Base-by-base conservation (phyloP, 1,139 yeast species). In the Yamadazyma dushanensis region DNA sequence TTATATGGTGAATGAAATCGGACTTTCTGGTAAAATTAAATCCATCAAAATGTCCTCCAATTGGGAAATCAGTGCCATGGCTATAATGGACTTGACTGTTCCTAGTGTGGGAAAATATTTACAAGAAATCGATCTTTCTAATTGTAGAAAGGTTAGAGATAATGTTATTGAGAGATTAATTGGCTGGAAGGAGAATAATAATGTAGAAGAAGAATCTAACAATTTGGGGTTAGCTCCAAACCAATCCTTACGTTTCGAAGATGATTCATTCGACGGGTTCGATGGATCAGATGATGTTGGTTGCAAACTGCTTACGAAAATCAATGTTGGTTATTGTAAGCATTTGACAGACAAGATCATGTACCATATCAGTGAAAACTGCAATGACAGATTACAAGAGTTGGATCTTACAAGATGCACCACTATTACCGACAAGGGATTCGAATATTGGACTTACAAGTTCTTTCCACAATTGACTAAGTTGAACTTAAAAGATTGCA, bases 21-120 rank as follows among this genome's bases (percentile, higher is more conserved):
- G 89, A 0, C 77, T 78, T 47, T 57, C 78, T 29, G 89, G 89
- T 6, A 66, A 68, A 24, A 70, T 84, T 32, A 65, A 66, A 36
- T 58, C 61, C 6, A 61, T 84, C 34, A 71, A 70, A 42, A 81
- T 84, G 87, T 70, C 68, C 39, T 78, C 85, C 18, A 82, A 78
- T 34, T 84, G 92, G 92, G 87, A 82, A 46, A 78, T 83, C 7
- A 76, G 83, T 43, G 86, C 88, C 3, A 78, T 81, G 86, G 85
- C 90, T 4, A 80, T 84, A 16, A 80, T 83, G 86, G 92, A 84
- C 53, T 57, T 84, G 33, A 73, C 87, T 1, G 80, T 76, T 2
- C 83, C 83, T 0, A 72, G 76, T 43, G 78, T 81, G 26, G 89
- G 89, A 2, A 65, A 70, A 32, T 61, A 70, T 43, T 58, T 84